A percentile compares a stretch with the other conserved stretches of the same genome.
These are phyloP conservation scores for Termitomyces sp. DNA, from an alignment of 768 basidiomycete species.

Conservation along the genomic window DNA sequence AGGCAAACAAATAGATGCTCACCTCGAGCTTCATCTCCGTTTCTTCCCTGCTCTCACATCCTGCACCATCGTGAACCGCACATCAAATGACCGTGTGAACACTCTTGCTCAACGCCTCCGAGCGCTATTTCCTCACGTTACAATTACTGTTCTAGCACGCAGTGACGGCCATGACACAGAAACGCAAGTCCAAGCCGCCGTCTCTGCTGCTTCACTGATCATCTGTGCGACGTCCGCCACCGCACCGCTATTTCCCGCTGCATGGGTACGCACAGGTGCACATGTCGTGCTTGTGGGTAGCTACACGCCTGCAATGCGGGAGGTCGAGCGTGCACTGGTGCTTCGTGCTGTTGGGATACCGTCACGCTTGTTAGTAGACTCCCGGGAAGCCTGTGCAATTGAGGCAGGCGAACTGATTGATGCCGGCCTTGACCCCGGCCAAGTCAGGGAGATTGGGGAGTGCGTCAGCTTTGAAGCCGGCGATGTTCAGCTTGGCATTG, in stretches of 20 bases:
- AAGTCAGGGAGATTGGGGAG: conserved; percentile 69
- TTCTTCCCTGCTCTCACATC: conserved; percentile 47
- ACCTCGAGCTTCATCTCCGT: conserved; percentile 56
- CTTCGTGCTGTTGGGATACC: conserved; percentile 34
- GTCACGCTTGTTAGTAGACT: conserved; percentile 64
- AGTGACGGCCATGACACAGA: not conserved
- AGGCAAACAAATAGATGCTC: conserved; percentile 64
- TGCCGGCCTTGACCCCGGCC: conserved; percentile 31
- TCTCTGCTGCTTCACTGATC: conserved; percentile 49
- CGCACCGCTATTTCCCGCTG: conserved; percentile 62
- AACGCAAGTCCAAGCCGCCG: conserved; percentile 19
- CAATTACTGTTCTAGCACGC: conserved; percentile 17
- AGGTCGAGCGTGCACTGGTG: conserved; percentile 60
- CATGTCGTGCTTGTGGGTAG: conserved; percentile 79
- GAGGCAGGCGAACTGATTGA: conserved; percentile 85
- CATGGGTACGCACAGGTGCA: conserved; percentile 55
- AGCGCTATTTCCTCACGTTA: conserved; percentile 21
- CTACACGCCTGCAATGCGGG: conserved; percentile 77
- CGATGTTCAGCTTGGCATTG: conserved; percentile 1
- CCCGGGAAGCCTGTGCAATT: conserved; percentile 55
- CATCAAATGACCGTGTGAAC: conserved; percentile 41
- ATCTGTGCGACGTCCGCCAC: conserved; percentile 77
- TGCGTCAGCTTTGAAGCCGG: conserved; percentile 30
- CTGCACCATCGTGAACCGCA: conserved; percentile 63
- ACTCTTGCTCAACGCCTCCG: conserved; percentile 26